A percentile compares a stretch with the other conserved stretches of the same genome.
These are phyloP conservation scores for Gardenia jasminoides DNA, from an alignment of 257 asterid genomes.

Conservation along the genomic window DNA sequence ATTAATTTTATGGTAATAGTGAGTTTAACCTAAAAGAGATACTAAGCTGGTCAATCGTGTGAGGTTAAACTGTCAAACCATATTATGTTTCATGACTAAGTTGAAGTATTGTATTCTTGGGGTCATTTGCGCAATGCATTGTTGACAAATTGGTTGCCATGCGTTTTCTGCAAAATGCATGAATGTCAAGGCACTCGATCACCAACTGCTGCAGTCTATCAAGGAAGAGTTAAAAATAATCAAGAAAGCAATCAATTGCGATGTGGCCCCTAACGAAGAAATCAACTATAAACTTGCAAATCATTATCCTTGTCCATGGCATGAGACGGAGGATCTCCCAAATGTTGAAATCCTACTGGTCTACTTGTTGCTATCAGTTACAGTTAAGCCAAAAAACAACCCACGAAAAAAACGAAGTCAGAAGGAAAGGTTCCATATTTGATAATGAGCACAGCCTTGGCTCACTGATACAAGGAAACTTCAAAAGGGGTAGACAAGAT, in stretches of 20 bases:
- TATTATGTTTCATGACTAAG: neutral
- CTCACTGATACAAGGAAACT: neutral
- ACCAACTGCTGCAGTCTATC: too few relatives aligned
- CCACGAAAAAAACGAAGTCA: too few relatives aligned
- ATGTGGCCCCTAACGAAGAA: neutral
- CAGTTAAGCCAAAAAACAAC: neutral
- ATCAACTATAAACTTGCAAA: neutral
- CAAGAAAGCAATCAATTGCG: too few relatives aligned
- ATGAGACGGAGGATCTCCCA: neutral
- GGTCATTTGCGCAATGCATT: neutral
- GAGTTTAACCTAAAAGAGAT: neutral
- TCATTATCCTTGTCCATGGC: neutral
- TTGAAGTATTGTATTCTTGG: neutral
- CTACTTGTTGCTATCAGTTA: neutral
- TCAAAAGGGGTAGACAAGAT: neutral
- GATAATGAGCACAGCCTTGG: too few relatives aligned
- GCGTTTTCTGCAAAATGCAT: too few relatives aligned
- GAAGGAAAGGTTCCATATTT: neutral
- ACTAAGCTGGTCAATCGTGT: neutral
- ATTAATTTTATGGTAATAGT: neutral
- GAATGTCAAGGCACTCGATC: too few relatives aligned
- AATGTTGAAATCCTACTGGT: neutral
- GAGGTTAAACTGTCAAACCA: neutral
- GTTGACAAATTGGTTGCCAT: too few relatives aligned
- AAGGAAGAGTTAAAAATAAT: too few relatives aligned